Percentiles rank a stretch among this genome's conserved stretches.
Evolutionary conservation across 352 stramenopile genomes (phyloP).

Genomic region (Thraustochytrium striatum): DNA sequence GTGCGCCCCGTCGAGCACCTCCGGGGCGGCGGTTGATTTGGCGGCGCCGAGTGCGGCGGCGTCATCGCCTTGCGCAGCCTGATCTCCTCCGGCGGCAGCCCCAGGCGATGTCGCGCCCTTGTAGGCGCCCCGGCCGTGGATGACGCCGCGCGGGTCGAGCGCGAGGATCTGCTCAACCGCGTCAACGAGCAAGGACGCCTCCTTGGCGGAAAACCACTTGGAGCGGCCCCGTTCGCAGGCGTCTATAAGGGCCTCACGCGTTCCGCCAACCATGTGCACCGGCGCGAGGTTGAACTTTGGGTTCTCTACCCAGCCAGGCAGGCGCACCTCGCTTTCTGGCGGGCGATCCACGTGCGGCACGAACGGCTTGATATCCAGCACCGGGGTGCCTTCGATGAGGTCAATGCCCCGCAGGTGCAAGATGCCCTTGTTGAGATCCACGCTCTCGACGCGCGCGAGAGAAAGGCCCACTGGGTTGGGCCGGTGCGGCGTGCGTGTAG

Average conservation of each 20-base stretch:
- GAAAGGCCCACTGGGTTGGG: slow-evolving; percentile 53
- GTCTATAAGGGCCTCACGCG: neutral
- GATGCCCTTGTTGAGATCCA: slow-evolving; percentile 54
- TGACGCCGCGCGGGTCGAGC: slow-evolving; percentile 41
- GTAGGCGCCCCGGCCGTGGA: slow-evolving; percentile 44
- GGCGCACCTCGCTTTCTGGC: neutral
- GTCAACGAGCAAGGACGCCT: slow-evolving; percentile 4
- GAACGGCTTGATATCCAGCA: slow-evolving; percentile 98
- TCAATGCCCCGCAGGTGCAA: slow-evolving; percentile 87
- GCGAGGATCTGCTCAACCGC: slow-evolving; percentile 19
- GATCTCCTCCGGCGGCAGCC: too few species aligned
- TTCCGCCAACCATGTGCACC: neutral
- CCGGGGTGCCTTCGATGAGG: slow-evolving; percentile 90
- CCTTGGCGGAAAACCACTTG: slow-evolving; percentile 29
- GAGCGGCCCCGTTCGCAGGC: slow-evolving; percentile 5
- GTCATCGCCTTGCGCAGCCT: neutral
- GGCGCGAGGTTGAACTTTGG: slow-evolving; percentile 36
- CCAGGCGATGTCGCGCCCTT: neutral
- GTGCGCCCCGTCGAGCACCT: neutral
- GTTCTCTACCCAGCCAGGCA: slow-evolving; percentile 26
- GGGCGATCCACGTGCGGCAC: slow-evolving; percentile 60
- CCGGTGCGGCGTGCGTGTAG: slow-evolving; percentile 90
- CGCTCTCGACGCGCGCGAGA: slow-evolving; percentile 50
- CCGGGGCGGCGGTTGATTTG: neutral
- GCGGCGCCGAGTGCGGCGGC: neutral